phyloP scores from a whole-genome alignment of 306 rosid genomes.

The Boehmeria nivea region DNA sequence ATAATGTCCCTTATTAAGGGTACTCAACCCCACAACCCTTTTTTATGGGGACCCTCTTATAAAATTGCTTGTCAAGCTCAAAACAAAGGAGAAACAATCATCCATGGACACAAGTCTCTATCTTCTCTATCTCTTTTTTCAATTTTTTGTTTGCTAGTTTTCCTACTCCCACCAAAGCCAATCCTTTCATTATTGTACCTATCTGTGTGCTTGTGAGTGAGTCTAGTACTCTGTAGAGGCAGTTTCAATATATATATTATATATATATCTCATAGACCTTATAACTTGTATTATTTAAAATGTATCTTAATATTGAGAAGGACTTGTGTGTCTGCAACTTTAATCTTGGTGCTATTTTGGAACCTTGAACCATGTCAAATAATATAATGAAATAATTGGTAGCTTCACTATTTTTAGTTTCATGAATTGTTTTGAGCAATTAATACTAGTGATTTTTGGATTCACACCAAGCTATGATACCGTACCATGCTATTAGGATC shows the following conservation, averaged over 20 bases:
- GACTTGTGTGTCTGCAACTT: too few species aligned
- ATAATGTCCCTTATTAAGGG: slow-evolving; percentile 15
- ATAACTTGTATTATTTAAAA: too few species aligned
- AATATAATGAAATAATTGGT: too few species aligned
- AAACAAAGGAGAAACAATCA: neutral
- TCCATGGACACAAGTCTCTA: neutral
- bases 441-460: too few species aligned
- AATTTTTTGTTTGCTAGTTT: neutral
- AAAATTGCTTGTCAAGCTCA: neutral
- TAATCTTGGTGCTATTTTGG: too few species aligned
- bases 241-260: neutral
- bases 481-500: too few species aligned
- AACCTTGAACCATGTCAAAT: too few species aligned
- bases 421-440: too few species aligned
- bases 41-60: neutral
- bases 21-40: slow-evolving; percentile 3
- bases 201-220: neutral
- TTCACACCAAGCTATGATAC: too few species aligned
- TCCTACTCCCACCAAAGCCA: neutral
- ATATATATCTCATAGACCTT: too few species aligned
- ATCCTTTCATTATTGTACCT: neutral
- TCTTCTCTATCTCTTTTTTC: neutral
- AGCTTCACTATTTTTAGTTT: too few species aligned
- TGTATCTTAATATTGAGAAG: too few species aligned
- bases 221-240: neutral